Evolutionary conservation across 129 eudicot species (phyloP).

Genomic region (Saussurea involucrata): DNA sequence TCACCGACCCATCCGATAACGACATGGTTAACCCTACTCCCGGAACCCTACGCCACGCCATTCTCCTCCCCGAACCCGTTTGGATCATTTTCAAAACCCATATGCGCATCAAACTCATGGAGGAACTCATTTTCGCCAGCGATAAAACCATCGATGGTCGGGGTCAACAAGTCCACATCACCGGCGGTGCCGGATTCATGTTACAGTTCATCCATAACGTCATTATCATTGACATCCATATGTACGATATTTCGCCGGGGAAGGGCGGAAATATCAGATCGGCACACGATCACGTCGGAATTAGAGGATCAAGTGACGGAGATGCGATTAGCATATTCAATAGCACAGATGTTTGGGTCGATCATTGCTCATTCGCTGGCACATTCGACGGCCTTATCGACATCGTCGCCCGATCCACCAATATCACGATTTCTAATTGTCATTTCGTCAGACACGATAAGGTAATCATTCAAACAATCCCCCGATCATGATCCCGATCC

Average conservation of each 20-base stretch:
- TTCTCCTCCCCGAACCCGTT: conserved; percentile 64
- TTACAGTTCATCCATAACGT: conserved; percentile 53
- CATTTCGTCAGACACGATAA: conserved; percentile 80
- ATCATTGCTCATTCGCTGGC: conserved; percentile 63
- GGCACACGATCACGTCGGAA: conserved; percentile 46
- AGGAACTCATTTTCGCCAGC: conserved; percentile 60
- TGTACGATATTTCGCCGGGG: conserved; percentile 42
- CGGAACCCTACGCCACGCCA: conserved; percentile 82
- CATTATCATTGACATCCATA: conserved; percentile 47
- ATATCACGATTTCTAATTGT: conserved; percentile 68
- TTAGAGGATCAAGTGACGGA: conserved; percentile 64
- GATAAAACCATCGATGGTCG: conserved; percentile 85
- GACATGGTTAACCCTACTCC: conserved; percentile 56
- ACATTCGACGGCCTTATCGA: conserved; percentile 71
- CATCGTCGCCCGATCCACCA: conserved; percentile 64
- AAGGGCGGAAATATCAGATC: conserved; percentile 70
- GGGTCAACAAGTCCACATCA: conserved; percentile 55
- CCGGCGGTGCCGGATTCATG: conserved; percentile 72
- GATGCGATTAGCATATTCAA: conserved; percentile 74
- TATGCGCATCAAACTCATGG: conserved; percentile 54
- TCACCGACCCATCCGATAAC: conserved; percentile 47
- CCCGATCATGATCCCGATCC: too few species aligned
- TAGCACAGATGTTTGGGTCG: conserved; percentile 60
- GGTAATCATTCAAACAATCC: conserved; percentile 14
- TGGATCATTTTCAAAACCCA: conserved; percentile 59